Evolutionary conservation across 208 protist genomes (phyloP), one percentile per base, ranked within the genome.

Genomic region (Endotrypanum monterogeii): DNA sequence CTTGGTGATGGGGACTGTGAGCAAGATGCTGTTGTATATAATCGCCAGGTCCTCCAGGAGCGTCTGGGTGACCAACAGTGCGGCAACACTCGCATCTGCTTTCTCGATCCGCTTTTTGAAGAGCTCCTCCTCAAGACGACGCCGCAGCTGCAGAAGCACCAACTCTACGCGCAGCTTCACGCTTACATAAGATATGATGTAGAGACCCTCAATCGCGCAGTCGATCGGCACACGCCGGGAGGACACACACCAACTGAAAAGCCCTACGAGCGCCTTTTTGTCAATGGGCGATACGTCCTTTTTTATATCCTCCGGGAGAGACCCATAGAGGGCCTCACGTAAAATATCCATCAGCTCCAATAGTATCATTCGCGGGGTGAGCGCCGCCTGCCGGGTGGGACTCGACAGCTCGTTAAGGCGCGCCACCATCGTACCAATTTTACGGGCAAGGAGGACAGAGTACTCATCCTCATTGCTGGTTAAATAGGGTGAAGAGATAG

Each of bases 161-260:
- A 89, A 71, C 78, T 95, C 90, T 20, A 91, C 62, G 25, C 85
- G 84, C 52, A 95, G 82, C 75, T 91, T 89, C 32, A 85, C 80
- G 60, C 86, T 90, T 23, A 89, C 85, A 70, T 86, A 94, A 41
- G 83, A 75, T 0, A 90, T 72, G 18, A 71, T 68, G 74, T 89
- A 82, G 52, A 92, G 80, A 0, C 80, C 82, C 72, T 91, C 84
- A 32, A 85, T 76, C 6, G 89, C 80, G 16, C 75, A 79, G 41
- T 80, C 80, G 3, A 88, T 67, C 25, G 87, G 88, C 41, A 91
- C 78, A 18, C 65, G 71, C 32, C 90, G 80, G 14, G 87, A 67
- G 6, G 83, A 83, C 14, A 80, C 67, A 28, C 80, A 83, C 39
- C 65, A 32, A 48, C 61, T 68, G 55, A 79, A 79, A n/a, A 48